Evolutionary conservation across 2,329 filamentous ascomycete species (phyloP).

Genomic region (Trichoderma koningiopsis): DNA sequence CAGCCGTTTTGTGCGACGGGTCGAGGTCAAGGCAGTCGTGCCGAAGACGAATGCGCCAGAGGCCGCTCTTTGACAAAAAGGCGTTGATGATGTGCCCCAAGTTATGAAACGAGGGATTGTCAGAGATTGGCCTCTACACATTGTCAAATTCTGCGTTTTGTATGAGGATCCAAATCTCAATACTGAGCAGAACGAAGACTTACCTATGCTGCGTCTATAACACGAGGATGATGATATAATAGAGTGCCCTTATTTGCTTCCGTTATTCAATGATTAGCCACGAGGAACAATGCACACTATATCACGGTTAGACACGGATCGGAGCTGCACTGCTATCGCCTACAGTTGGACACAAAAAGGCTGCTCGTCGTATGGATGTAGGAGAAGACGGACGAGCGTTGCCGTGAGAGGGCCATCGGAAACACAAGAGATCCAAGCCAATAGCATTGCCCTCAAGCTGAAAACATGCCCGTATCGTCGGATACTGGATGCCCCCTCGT

Average conservation of each 20-base stretch:
- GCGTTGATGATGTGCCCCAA: not conserved
- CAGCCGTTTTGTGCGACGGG: slow-evolving; percentile 10
- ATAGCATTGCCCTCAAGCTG: not conserved
- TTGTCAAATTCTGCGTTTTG: not conserved
- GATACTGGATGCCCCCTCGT: not conserved
- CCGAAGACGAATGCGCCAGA: not conserved
- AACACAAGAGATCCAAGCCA: not conserved
- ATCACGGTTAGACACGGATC: not conserved
- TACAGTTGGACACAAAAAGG: not conserved
- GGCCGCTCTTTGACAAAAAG: not conserved
- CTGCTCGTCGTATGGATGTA: not conserved
- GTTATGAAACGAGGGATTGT: not conserved
- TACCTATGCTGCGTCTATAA: not conserved
- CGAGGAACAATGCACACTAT: not conserved
- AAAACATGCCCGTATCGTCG: not conserved
- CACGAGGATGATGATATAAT: not conserved
- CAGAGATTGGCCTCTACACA: too few species aligned
- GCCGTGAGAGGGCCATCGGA: not conserved
- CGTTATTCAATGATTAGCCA: not conserved
- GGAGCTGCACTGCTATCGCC: not conserved
- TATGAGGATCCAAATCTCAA: not conserved
- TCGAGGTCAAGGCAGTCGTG: slow-evolving; percentile 15
- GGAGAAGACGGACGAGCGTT: not conserved
- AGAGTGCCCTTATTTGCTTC: not conserved
- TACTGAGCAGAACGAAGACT: not conserved